Conservation (phyloP, 2,329 filamentous ascomycete species). For the Raffaelea ambrosiae region DNA sequence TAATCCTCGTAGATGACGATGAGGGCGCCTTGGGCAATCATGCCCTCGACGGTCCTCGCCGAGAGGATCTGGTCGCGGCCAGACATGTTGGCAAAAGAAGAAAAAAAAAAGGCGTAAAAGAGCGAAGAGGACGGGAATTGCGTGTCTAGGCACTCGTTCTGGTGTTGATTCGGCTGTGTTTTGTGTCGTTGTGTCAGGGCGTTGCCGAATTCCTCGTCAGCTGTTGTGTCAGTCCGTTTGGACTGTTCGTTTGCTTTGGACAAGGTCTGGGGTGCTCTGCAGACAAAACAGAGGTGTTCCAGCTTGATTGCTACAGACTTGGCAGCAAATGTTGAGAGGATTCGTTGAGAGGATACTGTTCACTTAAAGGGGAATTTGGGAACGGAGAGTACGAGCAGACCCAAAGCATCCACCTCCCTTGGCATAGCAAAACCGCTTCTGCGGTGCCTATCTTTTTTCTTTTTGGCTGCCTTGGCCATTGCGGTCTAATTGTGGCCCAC, state of each 20-base stretch:
- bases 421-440: neutral
- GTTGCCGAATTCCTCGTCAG: neutral
- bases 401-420: neutral
- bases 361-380: neutral
- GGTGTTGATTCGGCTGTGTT: too few species aligned
- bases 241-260: too few species aligned
- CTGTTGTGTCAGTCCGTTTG: neutral
- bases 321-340: neutral
- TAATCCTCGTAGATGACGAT: slow-evolving; percentile 49
- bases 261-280: too few species aligned
- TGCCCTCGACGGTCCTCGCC: slow-evolving; percentile 34
- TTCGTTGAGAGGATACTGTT: neutral
- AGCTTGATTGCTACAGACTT: too few species aligned
- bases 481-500: neutral
- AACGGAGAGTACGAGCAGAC: neutral
- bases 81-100: neutral
- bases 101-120: too few species aligned
- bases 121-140: neutral
- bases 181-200: too few species aligned
- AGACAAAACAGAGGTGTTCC: too few species aligned
- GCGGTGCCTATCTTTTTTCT: neutral
- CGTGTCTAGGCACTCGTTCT: too few species aligned
- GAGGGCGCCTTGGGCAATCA: slow-evolving; percentile 45
- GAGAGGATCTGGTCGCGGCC: slow-evolving; percentile 33
- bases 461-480: neutral